Evolutionary conservation across 2,329 filamentous ascomycete genomes (phyloP).

Genomic region (Fusarium caatingaense): DNA sequence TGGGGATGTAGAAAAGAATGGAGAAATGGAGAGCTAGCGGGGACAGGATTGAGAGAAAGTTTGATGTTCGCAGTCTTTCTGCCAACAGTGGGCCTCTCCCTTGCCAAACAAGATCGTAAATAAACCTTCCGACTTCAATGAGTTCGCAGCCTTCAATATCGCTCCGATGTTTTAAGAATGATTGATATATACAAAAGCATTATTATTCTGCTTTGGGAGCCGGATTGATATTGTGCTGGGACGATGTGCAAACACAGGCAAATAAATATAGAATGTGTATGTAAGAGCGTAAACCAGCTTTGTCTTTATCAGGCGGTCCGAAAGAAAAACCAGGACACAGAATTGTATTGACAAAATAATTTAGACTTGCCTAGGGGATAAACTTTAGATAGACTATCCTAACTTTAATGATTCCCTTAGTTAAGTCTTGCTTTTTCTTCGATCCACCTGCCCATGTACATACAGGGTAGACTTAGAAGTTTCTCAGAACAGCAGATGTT

Average conservation of each 20-base stretch:
- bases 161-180: fast-evolving
- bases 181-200: background rate
- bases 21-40: background rate
- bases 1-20: background rate
- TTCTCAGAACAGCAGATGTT: background rate
- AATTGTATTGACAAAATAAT: too few relatives aligned
- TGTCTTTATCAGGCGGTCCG: fast-evolving
- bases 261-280: fast-evolving
- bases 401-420: too few relatives aligned
- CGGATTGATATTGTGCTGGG: fast-evolving
- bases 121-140: too few relatives aligned
- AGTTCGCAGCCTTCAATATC: background rate
- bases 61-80: background rate
- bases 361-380: too few relatives aligned
- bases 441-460: background rate
- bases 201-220: background rate
- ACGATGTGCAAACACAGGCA: background rate
- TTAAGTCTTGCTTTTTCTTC: too few relatives aligned
- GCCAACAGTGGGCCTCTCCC: too few relatives aligned
- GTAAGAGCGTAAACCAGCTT: too few relatives aligned
- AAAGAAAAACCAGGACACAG: too few relatives aligned
- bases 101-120: too few relatives aligned
- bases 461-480: background rate
- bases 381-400: too few relatives aligned
- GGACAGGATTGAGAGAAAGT: background rate